Conservation (phyloP, 352 stramenopile species). For the Elongisporangium prolatum region DNA sequence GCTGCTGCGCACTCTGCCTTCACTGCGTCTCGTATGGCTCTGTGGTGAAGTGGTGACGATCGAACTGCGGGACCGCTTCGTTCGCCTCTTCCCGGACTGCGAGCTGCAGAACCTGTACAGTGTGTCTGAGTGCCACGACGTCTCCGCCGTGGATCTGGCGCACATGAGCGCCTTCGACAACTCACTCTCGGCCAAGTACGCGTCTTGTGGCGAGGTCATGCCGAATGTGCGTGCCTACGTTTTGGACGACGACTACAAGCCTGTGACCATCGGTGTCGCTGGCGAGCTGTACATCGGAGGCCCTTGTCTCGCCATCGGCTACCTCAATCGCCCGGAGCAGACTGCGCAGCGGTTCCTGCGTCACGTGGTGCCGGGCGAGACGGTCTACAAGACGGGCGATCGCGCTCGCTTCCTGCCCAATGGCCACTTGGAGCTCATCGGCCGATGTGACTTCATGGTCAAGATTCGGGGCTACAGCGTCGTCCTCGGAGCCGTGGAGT, state of each 20-base stretch:
- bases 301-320: constrained; percentile 81
- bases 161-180: constrained; percentile 72
- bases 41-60: constrained; percentile 93
- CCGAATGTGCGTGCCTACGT: constrained; percentile 76
- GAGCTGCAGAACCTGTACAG: constrained; percentile 93
- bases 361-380: constrained; percentile 55
- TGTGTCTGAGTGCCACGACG: constrained; percentile 93
- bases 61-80: constrained; percentile 83
- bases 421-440: constrained; percentile 90
- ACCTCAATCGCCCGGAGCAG: constrained; percentile 75
- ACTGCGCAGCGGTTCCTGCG: constrained; percentile 75
- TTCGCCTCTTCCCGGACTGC: constrained; percentile 76
- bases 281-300: constrained; percentile 86
- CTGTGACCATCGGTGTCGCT: constrained; percentile 58
- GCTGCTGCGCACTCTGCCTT: constrained; percentile 51
- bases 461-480: constrained; percentile 95
- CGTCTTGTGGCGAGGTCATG: constrained; percentile 85
- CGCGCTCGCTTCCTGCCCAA: constrained; percentile 87
- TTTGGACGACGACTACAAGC: constrained; percentile 65
- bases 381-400: constrained; percentile 92
- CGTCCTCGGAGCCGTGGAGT: constrained; percentile 89
- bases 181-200: constrained; percentile 79
- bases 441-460: constrained; percentile 94
- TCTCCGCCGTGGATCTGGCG: constrained; percentile 76
- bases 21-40: constrained; percentile 86